phyloP scores from a whole-genome alignment of 2,329 filamentous ascomycete genomes.

The Aspergillus sp. region DNA sequence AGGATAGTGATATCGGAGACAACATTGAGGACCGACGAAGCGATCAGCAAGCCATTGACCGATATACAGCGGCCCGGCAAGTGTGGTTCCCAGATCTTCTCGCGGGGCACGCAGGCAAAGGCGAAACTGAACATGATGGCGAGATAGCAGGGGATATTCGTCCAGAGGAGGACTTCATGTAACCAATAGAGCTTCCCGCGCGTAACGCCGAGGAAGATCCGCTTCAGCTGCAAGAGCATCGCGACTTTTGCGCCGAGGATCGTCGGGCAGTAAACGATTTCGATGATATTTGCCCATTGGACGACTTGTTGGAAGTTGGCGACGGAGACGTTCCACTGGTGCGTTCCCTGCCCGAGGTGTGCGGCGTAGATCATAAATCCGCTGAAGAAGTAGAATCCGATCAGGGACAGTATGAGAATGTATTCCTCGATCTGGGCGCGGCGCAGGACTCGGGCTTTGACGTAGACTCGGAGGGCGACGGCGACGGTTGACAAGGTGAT shows the following conservation, averaged over 20 bases:
- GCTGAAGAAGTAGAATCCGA: constrained; percentile 4
- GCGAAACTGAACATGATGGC: constrained; percentile 5
- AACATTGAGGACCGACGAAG: constrained; percentile 3
- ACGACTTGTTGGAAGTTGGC: background rate
- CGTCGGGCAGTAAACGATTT: constrained; percentile 10
- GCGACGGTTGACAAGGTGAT: background rate
- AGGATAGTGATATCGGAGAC: constrained; percentile 9
- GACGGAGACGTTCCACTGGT: constrained; percentile 4
- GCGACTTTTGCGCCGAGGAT: constrained; percentile 11
- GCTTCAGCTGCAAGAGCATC: constrained; percentile 10
- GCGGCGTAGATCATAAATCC: background rate
- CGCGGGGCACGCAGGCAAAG: background rate
- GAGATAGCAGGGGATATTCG: constrained; percentile 4
- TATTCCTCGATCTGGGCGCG: constrained; percentile 7
- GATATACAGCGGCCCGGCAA: constrained; percentile 5
- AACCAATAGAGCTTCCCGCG: constrained; percentile 1
- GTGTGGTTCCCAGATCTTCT: constrained; percentile 6
- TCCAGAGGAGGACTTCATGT: constrained; percentile 6
- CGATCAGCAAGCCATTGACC: constrained; percentile 6
- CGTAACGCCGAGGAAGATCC: constrained; percentile 2
- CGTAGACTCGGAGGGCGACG: background rate
- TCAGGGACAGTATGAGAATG: constrained; percentile 4
- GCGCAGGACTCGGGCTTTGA: constrained; percentile 6
- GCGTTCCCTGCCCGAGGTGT: background rate
- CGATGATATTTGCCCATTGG: background rate